Base-by-base conservation (phyloP, 2,329 filamentous ascomycete species). In the Pseudocercospora eumusae region DNA sequence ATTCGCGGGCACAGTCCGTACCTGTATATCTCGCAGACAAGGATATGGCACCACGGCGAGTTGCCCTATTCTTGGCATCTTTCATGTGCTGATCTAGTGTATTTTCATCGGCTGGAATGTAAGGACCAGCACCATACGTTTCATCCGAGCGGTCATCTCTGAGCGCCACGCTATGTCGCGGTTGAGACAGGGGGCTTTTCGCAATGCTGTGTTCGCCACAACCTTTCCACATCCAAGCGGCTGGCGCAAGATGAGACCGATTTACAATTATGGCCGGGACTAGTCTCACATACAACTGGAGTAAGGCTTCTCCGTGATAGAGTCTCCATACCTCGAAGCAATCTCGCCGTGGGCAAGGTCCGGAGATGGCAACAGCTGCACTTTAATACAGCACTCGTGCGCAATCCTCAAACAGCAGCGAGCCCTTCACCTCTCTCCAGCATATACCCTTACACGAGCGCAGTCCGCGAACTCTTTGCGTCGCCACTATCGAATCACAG, bases 41-140 rank as follows among this genome's bases (percentile, higher is more conserved):
- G 44, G 44, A 23, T 47, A 47, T 47, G 44, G 21, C 44, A 47
- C 44, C 44, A 47, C 44, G 44, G 44, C 44, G 44, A 47, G 9
- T 47, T 47, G 44, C 44, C 13, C 18, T 25, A 25, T 20, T 20
- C 44, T 47, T 47, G 21, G 44, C 44, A 25, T 25, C 44, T 47
- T 47, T 23, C 44, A 47, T 18, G 18, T 47, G 44, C 44, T 20
- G 10, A 13, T 15, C 44, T 21, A 20, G 44, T 47, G 44, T 25
- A 23, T 47, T 47, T 13, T 47, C 15, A 18, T 40, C 36, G 36
- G 36, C 36, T 40, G 15, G 15, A 40, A 7, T 18, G 36, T 40
- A n/a, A 18, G 2, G 15, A 40, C 13, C 7, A 18, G 36, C 36
- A 40, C 36, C 36, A 40, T 40, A 4, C 1, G 15, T 40, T 47